Evolutionary conservation across 108 stramenopile genomes (phyloP), one percentile per base, ranked within the genome.

Genomic region (Schizochytrium sp.): DNA sequence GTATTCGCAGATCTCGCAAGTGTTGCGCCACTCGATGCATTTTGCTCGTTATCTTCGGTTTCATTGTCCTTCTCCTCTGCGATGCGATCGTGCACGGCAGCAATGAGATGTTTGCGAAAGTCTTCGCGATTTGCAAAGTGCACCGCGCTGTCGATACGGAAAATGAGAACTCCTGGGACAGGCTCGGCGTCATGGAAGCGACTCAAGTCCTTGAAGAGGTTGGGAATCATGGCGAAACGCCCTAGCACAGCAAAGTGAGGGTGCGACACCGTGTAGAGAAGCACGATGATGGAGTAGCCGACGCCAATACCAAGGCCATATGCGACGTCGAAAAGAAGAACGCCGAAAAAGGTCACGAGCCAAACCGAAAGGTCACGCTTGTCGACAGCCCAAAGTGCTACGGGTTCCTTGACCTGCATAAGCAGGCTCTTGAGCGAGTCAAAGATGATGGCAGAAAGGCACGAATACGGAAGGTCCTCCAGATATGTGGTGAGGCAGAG

Each of bases 71-170:
- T 23, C 4, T 83, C 51, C 48, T 47, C 51, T 8, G 6, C 76
- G 25, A 53, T 83, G 45, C 76, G 76, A 10, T 47, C 76, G 6
- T 47, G 23, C n/a, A 83, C 76, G 23, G 76, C 76, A 21, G 23
- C 48, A 10, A 53, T 47, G 25, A 83, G 51, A 5, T 3, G 3
- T 28, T 53, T 53, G 51, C 76, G 76, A 53, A 83, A 53, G 76
- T 83, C 48, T 45, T 83, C 76, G 23, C 76, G 48, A 4, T 83
- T 83, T 12, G 76, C 76, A 83, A 83, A 83, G 76, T 83, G 76
- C 76, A 83, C 18, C 14, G 76, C 45, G 51, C 76, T 83, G 48
- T 83, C 76, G 51, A 53, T 25, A 45, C 76, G 76, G 28, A 83
- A 83, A 23, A 83, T 18, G 25, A 83, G 19, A 12, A 83, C 76